Conservation (phyloP, 345 rosid genomes). For the Anastatica hierochuntica region DNA sequence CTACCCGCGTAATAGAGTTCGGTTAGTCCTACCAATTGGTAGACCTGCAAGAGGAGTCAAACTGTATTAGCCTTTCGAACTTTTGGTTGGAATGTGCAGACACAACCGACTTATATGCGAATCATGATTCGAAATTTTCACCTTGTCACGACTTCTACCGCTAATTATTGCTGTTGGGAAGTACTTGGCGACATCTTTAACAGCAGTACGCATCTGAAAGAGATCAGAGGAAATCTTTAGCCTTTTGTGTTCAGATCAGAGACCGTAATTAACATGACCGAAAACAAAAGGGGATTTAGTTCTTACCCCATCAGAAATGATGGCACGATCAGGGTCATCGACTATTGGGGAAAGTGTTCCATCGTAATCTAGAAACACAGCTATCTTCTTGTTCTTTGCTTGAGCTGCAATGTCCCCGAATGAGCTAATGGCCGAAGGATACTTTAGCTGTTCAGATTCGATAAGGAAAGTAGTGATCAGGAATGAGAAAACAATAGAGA, state of each 20-base stretch:
- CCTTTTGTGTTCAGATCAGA: background rate
- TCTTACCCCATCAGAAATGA: conserved; percentile 73
- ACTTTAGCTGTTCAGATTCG: conserved; percentile 43
- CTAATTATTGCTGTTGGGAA: conserved; percentile 94
- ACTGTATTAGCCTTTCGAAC: too few relatives aligned
- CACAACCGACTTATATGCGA: too few relatives aligned
- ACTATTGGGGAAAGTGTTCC: conserved; percentile 99
- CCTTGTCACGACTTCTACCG: conserved; percentile 95
- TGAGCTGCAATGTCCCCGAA: conserved; percentile 46
- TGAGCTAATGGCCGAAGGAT: conserved; percentile 77
- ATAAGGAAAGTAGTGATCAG: background rate
- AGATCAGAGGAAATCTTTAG: background rate
- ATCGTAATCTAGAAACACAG: conserved; percentile 80
- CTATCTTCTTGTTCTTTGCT: conserved; percentile 73
- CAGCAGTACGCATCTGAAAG: conserved; percentile 83
- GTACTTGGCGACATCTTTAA: conserved; percentile 57
- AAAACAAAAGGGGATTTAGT: background rate
- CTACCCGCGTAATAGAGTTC: conserved; percentile 98
- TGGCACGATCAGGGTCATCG: conserved; percentile 83
- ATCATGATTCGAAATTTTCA: too few relatives aligned
- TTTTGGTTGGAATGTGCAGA: too few relatives aligned
- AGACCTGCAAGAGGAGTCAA: conserved; percentile 69
- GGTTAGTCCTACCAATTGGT: conserved; percentile 74
- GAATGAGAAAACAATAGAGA: background rate
- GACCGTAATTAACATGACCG: background rate